phyloP scores from a whole-genome alignment of 371 early-diverging fungal species.

The Caulochytrium protostelioides region DNA sequence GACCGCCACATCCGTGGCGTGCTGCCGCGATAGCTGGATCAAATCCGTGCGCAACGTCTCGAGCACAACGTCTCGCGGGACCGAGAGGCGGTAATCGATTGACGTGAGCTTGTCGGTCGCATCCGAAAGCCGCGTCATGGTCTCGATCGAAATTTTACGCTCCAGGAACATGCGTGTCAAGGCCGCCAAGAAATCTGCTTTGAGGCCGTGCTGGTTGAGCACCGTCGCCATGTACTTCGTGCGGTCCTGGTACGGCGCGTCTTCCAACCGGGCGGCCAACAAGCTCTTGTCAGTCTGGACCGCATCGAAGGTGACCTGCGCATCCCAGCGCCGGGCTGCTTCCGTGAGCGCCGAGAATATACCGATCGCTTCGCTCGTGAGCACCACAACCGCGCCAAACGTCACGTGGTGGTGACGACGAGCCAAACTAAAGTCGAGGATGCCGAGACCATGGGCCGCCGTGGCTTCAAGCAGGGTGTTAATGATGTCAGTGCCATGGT shows the following conservation, averaged over 20 bases:
- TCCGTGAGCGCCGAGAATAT: slow-evolving; percentile 50
- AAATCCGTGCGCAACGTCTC: slow-evolving; percentile 40
- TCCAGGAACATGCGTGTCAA: slow-evolving; percentile 47
- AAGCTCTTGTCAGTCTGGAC: neutral
- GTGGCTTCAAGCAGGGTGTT: slow-evolving; percentile 51
- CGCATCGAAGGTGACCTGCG: slow-evolving; percentile 49
- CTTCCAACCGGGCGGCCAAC: slow-evolving; percentile 22
- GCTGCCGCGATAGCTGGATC: slow-evolving; percentile 39
- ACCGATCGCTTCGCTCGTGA: slow-evolving; percentile 41
- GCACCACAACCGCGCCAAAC: slow-evolving; percentile 52
- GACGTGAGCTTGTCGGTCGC: slow-evolving; percentile 32
- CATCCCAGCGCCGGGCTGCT: slow-evolving; percentile 61
- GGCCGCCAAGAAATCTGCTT: slow-evolving; percentile 41
- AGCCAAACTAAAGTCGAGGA: slow-evolving; percentile 60
- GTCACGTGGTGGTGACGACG: slow-evolving; percentile 70
- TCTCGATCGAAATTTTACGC: slow-evolving; percentile 55
- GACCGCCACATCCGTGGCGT: slow-evolving; percentile 62
- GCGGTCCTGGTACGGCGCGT: slow-evolving; percentile 60
- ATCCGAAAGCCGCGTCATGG: slow-evolving; percentile 45
- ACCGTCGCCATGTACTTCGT: slow-evolving; percentile 61
- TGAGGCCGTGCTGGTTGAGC: slow-evolving; percentile 50
- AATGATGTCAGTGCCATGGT: slow-evolving; percentile 72
- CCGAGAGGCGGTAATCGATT: slow-evolving; percentile 53
- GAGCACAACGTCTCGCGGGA: slow-evolving; percentile 39
- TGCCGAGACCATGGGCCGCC: slow-evolving; percentile 39